Base-by-base conservation (phyloP, 805 yeast genomes). In the Schwanniomyces polymorphus region DNA sequence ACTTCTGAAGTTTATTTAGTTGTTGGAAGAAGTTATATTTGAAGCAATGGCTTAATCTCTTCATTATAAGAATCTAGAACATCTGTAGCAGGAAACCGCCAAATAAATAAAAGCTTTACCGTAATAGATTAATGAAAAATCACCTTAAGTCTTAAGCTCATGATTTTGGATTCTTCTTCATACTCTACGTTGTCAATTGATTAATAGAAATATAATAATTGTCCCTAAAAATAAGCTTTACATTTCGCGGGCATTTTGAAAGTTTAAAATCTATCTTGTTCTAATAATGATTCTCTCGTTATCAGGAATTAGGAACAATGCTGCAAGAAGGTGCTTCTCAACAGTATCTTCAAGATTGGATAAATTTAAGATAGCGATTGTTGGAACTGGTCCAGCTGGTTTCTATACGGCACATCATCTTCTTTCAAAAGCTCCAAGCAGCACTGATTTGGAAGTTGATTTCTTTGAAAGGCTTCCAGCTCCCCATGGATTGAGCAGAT, bases 301-400 rank as follows among this genome's bases (percentile, higher is more conserved):
- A 16, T 17, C 17, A 7, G n/a, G 21, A 14, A 7, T 31, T 31
- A 14, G 21, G 11, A 14, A 7, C 17, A 31, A 31, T 14, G 21
- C 21, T 31, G 14, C 7, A 10, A 37, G 7, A 11, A 37, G 39
- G 12, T 21, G 9, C 8, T 37, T 37, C 21, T 37, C 39, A 5
- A 18, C 14, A 11, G 21, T 11, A 2, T 18, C 14, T 21, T 18
- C 21, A 21, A 37, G 7, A 18, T 21, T 37, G 6, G 16, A 37
- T 18, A 37, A 29, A 16, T 67, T 55, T 42, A 72, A 67, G 46
- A 75, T 88, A 9, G 96, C 97, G 0, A 79, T 94, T 6, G 82
- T 94, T 3, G 99, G 99, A 1, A 80, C 97, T 0, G 99, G 99
- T 0, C 99, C 99, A 0, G 91, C 97, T 0, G 97, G 97, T 1